Base-by-base conservation (phyloP, 169 alveolate genomes). In the Eimeria brunetti region DNA sequence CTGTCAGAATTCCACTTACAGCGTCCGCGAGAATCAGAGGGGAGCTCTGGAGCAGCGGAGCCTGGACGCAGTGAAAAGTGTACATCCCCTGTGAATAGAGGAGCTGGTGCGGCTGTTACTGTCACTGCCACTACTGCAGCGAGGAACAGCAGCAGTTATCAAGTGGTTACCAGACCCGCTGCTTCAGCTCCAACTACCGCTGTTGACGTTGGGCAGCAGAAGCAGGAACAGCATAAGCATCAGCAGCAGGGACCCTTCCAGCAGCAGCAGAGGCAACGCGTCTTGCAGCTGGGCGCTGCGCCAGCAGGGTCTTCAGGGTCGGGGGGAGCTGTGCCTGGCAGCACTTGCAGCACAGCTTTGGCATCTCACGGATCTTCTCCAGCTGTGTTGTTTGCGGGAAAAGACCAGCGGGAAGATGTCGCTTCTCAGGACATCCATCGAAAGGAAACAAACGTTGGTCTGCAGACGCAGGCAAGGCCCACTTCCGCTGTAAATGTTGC, bases 341-440 rank as follows among this genome's bases (percentile, higher is more conserved):
- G 91, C 80, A 85, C 91, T 44, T 85, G 91, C 60, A 85, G 91
- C 80, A 85, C 73, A 41, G 9, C 91, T 24, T 8, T 85, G 27
- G 24, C 91, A 20, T 27, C 76, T 24, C 91, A 60, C 58, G 91
- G 91, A 24, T 56, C 80, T 30, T 56, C 78, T 33, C 80, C 78
- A 22, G 58, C 81, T 41, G 58, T 33, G 12, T 46, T 85, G 44
- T 38, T 53, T 7, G 60, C 58, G n/a, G 80, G 41, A 41, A 38
- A 36, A 22, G 60, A 60, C 33, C 58, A 22, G 91, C 38, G n/a
- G n/a, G 11, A 62, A 20, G 91, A 51, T 69, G 49, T 12, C 1
- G 30, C 60, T 60, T 60, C 86, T 7, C n/a, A 3, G 86, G 62
- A 76, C 27, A 49, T 76, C 36, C 89, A 81, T 12, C 89, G 24